Evolutionary conservation across 2,329 filamentous ascomycete species (phyloP).

Genomic region (Pseudocercospora fijiensis): DNA sequence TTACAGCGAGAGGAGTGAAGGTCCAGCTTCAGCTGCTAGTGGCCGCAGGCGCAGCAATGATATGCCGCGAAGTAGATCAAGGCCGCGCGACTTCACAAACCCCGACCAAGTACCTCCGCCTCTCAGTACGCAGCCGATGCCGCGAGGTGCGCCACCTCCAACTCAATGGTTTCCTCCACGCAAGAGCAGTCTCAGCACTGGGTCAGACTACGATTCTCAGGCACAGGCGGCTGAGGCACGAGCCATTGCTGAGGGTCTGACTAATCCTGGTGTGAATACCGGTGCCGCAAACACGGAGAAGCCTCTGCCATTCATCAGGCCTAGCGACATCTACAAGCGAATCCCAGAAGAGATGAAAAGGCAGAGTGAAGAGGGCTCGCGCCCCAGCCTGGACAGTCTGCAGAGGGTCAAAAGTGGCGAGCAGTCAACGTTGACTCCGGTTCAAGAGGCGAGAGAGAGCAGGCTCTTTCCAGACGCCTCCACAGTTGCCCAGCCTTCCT

Average conservation of each 20-base stretch:
- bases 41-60: conserved; percentile 19
- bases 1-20: conserved; percentile 17
- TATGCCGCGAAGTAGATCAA: conserved; percentile 20
- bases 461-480: conserved; percentile 19
- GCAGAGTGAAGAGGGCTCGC: conserved; percentile 57
- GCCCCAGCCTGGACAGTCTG: conserved; percentile 57
- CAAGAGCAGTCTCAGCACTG: conserved; percentile 61
- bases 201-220: conserved; percentile 28
- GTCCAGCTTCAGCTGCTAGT: conserved; percentile 13
- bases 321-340: conserved; percentile 74
- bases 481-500: background rate
- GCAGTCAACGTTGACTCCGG: conserved; percentile 26
- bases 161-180: conserved; percentile 56
- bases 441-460: conserved; percentile 25
- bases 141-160: conserved; percentile 39
- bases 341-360: conserved; percentile 64
- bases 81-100: conserved; percentile 51
- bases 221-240: conserved; percentile 22
- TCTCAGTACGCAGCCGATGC: conserved; percentile 38
- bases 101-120: conserved; percentile 53
- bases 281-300: conserved; percentile 45
- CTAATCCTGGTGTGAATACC: conserved; percentile 12
- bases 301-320: conserved; percentile 64
- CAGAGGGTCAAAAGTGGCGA: conserved; percentile 33
- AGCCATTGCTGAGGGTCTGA: conserved; percentile 20